Evolutionary conservation across 495 filamentous ascomycete genomes (phyloP), one percentile per base, ranked within the genome.

Genomic region (Lasiosphaeria miniovina): DNA sequence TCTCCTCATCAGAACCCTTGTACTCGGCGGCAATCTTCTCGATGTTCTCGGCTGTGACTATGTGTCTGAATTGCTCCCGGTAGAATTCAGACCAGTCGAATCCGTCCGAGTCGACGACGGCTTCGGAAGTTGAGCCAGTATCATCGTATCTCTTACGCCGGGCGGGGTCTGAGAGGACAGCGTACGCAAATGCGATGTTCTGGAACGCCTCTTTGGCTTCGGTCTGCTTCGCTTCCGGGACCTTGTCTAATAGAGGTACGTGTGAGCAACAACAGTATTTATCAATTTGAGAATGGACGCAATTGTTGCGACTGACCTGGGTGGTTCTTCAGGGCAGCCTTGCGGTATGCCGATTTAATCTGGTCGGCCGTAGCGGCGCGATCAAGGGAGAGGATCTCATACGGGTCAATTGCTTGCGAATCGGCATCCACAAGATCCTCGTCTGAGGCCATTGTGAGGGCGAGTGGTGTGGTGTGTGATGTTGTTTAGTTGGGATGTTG

Each of bases 31-130:
- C 83, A 68, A 97, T 89, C 57, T 83, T 81, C 56, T 86, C 81
- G 58, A 98, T 88, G 1, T 81, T 81, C 24, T 88, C 85, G 11
- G 74, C 72, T 11, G 83, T 89, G 43, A 97, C 78, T 36, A 88
- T 78, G 43, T 90, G 86, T 12, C 79, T 80, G 70, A 86, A 94
- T 58, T 96, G 91, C 60, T 85, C 85, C 31, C 86, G 83, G 77
- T 91, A 98, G 79, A 93, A 98, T 31, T 88, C 84, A 53, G 80
- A 75, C 94, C 94, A 98, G 77, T 90, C 82, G 77, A 98, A 98
- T 65, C 87, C 90, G 41, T 89, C 84, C 10, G 79, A 70, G 62
- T 87, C 82, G 54, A 93, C 75, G 36, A 84, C 76, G 15, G 84
- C 86, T 64, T 96, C 93, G 3, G 86, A 83, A 0, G 93, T 98